Conservation (phyloP, 768 basidiomycete genomes). For the Hypholoma fasciculare region DNA sequence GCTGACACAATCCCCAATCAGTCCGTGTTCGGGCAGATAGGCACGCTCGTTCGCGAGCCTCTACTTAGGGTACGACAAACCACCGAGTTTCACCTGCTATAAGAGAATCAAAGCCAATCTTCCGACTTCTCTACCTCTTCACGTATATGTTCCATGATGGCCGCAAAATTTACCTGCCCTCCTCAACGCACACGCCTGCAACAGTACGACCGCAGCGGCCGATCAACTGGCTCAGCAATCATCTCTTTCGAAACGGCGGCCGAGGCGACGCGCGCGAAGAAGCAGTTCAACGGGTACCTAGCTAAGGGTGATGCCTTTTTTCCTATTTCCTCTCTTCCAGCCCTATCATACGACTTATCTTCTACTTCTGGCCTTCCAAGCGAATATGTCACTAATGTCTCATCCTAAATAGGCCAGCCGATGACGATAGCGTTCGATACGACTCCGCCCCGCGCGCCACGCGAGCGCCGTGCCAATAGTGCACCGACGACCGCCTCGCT, state of each 20-base stretch:
- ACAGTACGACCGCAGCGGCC: constrained; percentile 96
- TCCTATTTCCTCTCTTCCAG: background rate
- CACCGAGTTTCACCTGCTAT: constrained; percentile 59
- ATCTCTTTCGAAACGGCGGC: constrained; percentile 76
- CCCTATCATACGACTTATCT: background rate
- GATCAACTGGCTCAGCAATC: constrained; percentile 82
- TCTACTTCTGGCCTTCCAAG: background rate
- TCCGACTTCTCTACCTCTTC: constrained; percentile 37
- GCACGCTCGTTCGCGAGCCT: constrained; percentile 91
- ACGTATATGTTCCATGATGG: constrained; percentile 34
- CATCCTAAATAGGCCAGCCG: constrained; percentile 59
- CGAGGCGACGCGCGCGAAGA: constrained; percentile 83
- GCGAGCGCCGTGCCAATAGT: constrained; percentile 46
- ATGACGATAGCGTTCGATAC: constrained; percentile 71
- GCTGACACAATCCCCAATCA: constrained; percentile 26
- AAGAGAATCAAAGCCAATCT: constrained; percentile 50
- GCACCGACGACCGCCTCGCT: constrained; percentile 60
- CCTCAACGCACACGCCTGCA: constrained; percentile 10
- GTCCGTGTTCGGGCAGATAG: constrained; percentile 91
- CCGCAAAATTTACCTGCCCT: constrained; percentile 23
- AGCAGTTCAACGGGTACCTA: constrained; percentile 81
- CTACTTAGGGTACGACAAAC: constrained; percentile 90
- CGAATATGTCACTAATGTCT: background rate
- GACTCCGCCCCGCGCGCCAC: constrained; percentile 41
- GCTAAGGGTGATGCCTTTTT: constrained; percentile 67